Conservation (phyloP, 306 rosid genomes). For the Corylus heterophylla region DNA sequence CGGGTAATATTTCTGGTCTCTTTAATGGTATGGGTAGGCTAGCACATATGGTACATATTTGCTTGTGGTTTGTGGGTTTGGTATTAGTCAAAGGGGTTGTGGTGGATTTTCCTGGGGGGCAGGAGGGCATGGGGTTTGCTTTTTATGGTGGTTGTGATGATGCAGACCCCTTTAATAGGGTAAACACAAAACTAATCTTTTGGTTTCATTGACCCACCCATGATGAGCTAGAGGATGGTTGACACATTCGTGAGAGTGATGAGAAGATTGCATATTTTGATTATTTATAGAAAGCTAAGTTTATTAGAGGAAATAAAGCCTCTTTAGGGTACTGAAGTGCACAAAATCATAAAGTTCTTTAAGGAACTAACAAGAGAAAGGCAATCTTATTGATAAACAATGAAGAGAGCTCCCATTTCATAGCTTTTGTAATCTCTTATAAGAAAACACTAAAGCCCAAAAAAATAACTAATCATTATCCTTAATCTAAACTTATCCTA, state of each 20-base stretch:
- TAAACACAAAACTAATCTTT: neutral
- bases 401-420: neutral
- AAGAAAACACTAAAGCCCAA: no score
- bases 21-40: neutral
- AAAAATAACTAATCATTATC: no score
- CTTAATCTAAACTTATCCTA: no score
- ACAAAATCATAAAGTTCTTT: neutral
- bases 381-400: neutral
- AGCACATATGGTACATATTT: neutral
- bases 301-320: neutral
- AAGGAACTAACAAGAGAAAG: neutral
- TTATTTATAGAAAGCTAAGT: neutral
- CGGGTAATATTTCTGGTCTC: constrained; percentile 49
- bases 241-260: neutral
- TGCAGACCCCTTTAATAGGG: neutral
- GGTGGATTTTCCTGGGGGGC: neutral
- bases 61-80: neutral
- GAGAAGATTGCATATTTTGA: neutral
- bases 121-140: neutral
- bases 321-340: neutral
- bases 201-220: neutral
- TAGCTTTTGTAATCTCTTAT: neutral
- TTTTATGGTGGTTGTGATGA: neutral
- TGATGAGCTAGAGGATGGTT: neutral
- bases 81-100: neutral